Evolutionary conservation across 2,329 filamentous ascomycete species (phyloP).

Genomic region (Apiospora sp.): DNA sequence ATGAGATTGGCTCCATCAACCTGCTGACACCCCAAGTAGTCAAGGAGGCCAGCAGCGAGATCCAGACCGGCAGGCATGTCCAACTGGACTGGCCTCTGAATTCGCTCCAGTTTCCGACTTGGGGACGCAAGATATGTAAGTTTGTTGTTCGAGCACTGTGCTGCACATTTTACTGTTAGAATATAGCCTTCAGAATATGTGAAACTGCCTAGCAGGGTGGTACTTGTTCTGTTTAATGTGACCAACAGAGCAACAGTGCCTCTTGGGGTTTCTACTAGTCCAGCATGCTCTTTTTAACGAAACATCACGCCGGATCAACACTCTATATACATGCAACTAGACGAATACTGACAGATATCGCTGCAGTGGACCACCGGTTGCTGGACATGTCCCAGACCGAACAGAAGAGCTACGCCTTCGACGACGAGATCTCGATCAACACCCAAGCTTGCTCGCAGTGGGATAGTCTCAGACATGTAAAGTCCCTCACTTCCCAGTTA

Average conservation of each 20-base stretch:
- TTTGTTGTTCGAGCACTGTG: neutral
- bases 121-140: slow-evolving; percentile 7
- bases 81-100: slow-evolving; percentile 13
- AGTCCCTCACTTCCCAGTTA: slow-evolving; percentile 20
- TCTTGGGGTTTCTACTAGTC: neutral
- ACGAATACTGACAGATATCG: neutral
- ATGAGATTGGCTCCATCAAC: slow-evolving; percentile 12
- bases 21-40: neutral
- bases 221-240: neutral
- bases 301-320: neutral
- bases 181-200: neutral
- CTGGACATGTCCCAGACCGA: neutral
- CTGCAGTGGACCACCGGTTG: neutral
- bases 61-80: neutral
- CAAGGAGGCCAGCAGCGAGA: slow-evolving; percentile 5
- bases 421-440: slow-evolving; percentile 35
- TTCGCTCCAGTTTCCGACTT: slow-evolving; percentile 1
- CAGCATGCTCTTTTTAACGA: neutral
- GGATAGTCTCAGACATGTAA: slow-evolving; percentile 28
- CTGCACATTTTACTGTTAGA: neutral
- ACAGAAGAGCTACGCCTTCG: neutral
- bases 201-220: neutral
- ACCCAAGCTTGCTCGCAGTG: slow-evolving; percentile 25
- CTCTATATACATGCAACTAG: neutral
- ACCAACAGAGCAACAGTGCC: neutral